Evolutionary conservation across 2,329 filamentous ascomycete genomes (phyloP).

Genomic region (Didymella sp.): DNA sequence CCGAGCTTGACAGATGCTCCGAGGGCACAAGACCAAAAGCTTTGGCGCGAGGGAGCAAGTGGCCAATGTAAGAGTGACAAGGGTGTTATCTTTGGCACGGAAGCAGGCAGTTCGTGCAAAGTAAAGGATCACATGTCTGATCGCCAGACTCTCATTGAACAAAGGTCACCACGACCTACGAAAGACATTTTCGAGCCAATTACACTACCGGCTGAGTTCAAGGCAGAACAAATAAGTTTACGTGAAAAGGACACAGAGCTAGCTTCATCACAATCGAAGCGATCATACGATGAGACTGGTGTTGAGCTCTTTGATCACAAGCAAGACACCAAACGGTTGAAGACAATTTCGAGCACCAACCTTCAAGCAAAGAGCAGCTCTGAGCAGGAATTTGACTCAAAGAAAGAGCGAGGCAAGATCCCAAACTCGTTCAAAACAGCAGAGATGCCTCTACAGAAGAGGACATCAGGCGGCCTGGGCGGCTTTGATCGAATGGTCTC

Average conservation of each 20-base stretch:
- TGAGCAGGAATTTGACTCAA: neutral
- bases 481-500: neutral
- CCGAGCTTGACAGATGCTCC: neutral
- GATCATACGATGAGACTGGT: neutral
- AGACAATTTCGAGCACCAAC: neutral
- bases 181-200: neutral
- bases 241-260: neutral
- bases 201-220: too few species aligned
- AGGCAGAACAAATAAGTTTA: neutral
- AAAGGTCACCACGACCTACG: neutral
- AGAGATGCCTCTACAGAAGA: neutral
- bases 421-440: neutral
- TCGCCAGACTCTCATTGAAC: neutral
- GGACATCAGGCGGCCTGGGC: too few species aligned
- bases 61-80: neutral
- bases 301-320: neutral
- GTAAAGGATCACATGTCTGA: neutral
- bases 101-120: neutral
- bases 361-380: neutral
- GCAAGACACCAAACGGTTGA: neutral
- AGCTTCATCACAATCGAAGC: neutral
- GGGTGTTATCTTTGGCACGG: too few species aligned
- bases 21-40: neutral
- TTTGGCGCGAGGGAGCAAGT: neutral
- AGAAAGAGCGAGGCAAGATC: neutral